These are phyloP conservation scores for Karstenula rhodostoma DNA, from an alignment of 2,329 filamentous ascomycete species.

Conservation along the genomic window DNA sequence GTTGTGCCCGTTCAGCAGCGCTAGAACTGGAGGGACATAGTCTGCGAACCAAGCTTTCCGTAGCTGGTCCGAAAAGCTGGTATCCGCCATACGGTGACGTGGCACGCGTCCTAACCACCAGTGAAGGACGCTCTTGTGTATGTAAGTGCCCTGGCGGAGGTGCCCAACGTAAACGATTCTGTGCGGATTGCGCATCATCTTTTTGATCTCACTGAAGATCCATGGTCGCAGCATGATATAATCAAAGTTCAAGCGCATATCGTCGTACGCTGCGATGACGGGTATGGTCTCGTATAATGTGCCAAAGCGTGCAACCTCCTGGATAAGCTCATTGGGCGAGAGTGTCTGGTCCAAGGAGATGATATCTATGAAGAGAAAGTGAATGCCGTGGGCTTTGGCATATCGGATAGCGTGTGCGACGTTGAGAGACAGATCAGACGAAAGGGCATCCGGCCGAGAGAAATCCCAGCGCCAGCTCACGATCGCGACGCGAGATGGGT, in stretches of 20 bases:
- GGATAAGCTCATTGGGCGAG: background rate
- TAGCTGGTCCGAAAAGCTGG: background rate
- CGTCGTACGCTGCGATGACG: background rate
- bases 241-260: background rate
- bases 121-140: background rate
- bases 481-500: background rate
- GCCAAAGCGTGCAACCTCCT: background rate
- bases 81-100: background rate
- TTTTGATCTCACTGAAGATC: background rate
- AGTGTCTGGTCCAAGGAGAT: background rate
- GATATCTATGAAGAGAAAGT: background rate
- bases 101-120: background rate
- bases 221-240: background rate
- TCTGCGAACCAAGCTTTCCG: background rate
- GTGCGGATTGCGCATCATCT: background rate
- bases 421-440: background rate
- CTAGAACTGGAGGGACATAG: background rate
- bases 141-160: background rate
- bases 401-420: background rate
- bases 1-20: background rate
- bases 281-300: background rate
- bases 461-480: background rate
- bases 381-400: background rate
- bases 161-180: background rate
- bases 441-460: background rate